Evolutionary conservation across 2,329 filamentous ascomycete genomes (phyloP).

Genomic region (Neonectria magnoliae): DNA sequence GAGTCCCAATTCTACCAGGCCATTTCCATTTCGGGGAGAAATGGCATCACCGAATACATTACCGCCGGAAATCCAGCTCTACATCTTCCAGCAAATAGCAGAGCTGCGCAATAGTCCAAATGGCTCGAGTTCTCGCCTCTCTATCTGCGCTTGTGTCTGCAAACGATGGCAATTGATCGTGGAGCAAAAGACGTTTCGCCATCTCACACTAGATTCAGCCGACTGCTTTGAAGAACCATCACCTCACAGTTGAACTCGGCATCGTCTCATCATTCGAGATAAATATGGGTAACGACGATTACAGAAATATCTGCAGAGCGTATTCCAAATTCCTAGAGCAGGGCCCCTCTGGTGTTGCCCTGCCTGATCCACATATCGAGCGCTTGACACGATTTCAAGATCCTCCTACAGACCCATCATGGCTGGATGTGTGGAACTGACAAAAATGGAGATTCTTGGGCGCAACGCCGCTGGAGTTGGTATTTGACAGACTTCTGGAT

Average conservation of each 20-base stretch:
- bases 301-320: not conserved
- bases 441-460: slow-evolving; percentile 8
- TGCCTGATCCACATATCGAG: not conserved
- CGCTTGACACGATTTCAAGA: slow-evolving; percentile 10
- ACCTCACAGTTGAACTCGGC: slow-evolving; percentile 25
- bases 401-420: not conserved
- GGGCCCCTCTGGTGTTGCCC: not conserved
- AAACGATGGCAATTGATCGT: slow-evolving; percentile 16
- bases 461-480: slow-evolving; percentile 1
- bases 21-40: no score
- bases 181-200: slow-evolving; percentile 15
- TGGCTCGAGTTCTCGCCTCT: not conserved
- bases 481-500: not conserved
- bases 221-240: slow-evolving; percentile 14
- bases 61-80: slow-evolving; percentile 18
- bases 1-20: not conserved
- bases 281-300: not conserved
- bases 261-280: slow-evolving; percentile 13
- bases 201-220: slow-evolving; percentile 4
- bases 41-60: not conserved
- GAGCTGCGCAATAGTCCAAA: not conserved
- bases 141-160: slow-evolving; percentile 16
- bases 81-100: slow-evolving; percentile 4
- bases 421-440: not conserved
- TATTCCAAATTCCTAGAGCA: not conserved